Conservation (phyloP, 2,329 filamentous ascomycete genomes). For the Mycocentrospora acerina region DNA sequence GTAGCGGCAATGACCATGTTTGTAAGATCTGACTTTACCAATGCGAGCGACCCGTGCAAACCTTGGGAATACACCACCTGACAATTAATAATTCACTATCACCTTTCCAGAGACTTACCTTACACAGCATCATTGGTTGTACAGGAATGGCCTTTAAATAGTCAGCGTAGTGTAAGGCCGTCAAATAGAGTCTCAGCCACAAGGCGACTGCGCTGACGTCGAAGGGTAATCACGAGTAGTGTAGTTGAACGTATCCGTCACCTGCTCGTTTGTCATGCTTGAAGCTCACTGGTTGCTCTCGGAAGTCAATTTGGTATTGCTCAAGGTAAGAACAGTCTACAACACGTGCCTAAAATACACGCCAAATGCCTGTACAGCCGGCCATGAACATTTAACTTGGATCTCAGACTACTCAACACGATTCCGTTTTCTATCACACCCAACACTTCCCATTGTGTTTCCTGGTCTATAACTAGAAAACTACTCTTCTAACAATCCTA, state of each 20-base stretch:
- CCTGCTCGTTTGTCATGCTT: no score
- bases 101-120: neutral
- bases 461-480: no score
- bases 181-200: slow-evolving; percentile 10
- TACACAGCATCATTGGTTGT: slow-evolving; percentile 4
- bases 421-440: neutral
- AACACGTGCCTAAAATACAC: no score
- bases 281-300: no score
- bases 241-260: no score
- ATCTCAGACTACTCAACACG: neutral
- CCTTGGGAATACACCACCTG: neutral
- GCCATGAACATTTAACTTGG: no score
- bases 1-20: neutral
- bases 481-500: neutral
- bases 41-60: neutral
- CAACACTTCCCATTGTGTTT: no score
- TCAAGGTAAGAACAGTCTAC: no score
- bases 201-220: slow-evolving; percentile 2
- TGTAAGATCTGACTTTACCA: neutral
- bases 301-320: no score
- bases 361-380: no score
- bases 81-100: neutral
- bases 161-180: no score
- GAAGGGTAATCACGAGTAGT: slow-evolving; percentile 1
- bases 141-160: slow-evolving; percentile 12